A percentile compares a stretch with the other conserved stretches of the same genome.
These are phyloP conservation scores for Leccinum ochraceum DNA, from an alignment of 768 basidiomycete genomes.

Conservation along the genomic window DNA sequence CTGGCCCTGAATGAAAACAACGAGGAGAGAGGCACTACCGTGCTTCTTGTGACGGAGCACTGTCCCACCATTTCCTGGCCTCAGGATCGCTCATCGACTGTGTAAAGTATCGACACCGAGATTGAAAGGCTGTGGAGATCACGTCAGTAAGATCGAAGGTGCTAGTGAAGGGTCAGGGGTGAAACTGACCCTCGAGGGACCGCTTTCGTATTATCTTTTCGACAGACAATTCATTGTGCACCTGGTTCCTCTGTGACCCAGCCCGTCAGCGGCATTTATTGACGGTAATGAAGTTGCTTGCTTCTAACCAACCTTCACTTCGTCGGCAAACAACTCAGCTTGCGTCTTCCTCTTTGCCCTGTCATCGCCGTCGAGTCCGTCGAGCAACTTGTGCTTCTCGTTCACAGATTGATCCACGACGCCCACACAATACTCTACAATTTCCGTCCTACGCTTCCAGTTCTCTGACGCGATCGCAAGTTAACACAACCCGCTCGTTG, in stretches of 20 bases:
- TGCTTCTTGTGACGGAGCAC: slow-evolving; percentile 36
- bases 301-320: slow-evolving; percentile 66
- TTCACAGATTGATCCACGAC: slow-evolving; percentile 66
- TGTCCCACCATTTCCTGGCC: slow-evolving; percentile 56
- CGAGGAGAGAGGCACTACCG: slow-evolving; percentile 33
- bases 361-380: slow-evolving; percentile 45
- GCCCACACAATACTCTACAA: slow-evolving; percentile 73
- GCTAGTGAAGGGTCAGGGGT: slow-evolving; percentile 16
- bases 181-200: slow-evolving; percentile 63
- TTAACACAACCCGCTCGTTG: slow-evolving; percentile 20
- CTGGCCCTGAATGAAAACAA: slow-evolving; percentile 29
- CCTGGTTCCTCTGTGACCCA: slow-evolving; percentile 59
- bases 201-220: slow-evolving; percentile 72
- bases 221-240: slow-evolving; percentile 72
- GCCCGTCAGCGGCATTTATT: slow-evolving; percentile 30
- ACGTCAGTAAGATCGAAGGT: slow-evolving; percentile 20
- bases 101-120: slow-evolving; percentile 78
- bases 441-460: slow-evolving; percentile 73
- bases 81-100: slow-evolving; percentile 64
- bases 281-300: slow-evolving; percentile 29
- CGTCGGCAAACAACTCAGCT: slow-evolving; percentile 59
- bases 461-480: slow-evolving; percentile 41
- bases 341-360: slow-evolving; percentile 50
- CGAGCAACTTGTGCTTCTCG: slow-evolving; percentile 52
- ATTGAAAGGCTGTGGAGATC: slow-evolving; percentile 60